Conservation (phyloP, 228 moss, liverwort and hornwort species). For the Sphagnum magellanicum region DNA sequence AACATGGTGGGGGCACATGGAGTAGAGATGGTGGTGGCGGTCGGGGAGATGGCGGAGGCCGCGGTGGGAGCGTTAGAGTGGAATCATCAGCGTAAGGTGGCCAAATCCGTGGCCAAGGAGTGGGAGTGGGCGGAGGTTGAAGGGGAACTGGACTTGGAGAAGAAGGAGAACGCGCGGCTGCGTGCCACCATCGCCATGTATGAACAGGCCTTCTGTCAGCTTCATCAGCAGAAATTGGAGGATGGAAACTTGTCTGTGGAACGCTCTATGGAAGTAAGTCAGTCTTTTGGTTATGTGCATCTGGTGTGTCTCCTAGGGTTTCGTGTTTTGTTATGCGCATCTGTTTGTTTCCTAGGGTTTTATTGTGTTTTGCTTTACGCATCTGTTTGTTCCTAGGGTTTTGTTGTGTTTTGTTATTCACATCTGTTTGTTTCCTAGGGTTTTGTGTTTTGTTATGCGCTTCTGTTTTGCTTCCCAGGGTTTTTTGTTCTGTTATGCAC, state of each 20-base stretch:
- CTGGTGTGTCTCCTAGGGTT: not conserved
- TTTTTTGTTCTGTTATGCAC: too few relatives aligned
- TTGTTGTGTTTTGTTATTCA: not conserved
- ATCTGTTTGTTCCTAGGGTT: not conserved
- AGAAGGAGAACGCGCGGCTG: slow-evolving; percentile 21
- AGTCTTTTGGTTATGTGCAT: not conserved
- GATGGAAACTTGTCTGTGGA: slow-evolving; percentile 21
- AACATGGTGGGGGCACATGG: slow-evolving; percentile 17
- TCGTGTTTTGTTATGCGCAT: not conserved
- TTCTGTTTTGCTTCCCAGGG: not conserved
- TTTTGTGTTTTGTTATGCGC: too few relatives aligned
- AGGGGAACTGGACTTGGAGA: slow-evolving; percentile 17
- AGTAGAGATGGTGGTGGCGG: slow-evolving; percentile 26
- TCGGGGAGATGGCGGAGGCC: slow-evolving; percentile 34
- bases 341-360: not conserved
- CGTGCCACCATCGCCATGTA: slow-evolving; percentile 18
- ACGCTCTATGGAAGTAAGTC: slow-evolving; percentile 24
- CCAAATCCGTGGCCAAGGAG: slow-evolving; percentile 9
- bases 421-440: not conserved
- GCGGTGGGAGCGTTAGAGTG: slow-evolving; percentile 27
- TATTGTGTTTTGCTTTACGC: not conserved
- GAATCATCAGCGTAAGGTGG: slow-evolving; percentile 16
- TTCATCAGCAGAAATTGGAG: slow-evolving; percentile 21
- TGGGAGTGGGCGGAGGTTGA: slow-evolving; percentile 12
- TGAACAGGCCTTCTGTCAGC: slow-evolving; percentile 21